Conservation (phyloP, 495 filamentous ascomycete genomes). For the Paragyromitra xinjiangensis region DNA sequence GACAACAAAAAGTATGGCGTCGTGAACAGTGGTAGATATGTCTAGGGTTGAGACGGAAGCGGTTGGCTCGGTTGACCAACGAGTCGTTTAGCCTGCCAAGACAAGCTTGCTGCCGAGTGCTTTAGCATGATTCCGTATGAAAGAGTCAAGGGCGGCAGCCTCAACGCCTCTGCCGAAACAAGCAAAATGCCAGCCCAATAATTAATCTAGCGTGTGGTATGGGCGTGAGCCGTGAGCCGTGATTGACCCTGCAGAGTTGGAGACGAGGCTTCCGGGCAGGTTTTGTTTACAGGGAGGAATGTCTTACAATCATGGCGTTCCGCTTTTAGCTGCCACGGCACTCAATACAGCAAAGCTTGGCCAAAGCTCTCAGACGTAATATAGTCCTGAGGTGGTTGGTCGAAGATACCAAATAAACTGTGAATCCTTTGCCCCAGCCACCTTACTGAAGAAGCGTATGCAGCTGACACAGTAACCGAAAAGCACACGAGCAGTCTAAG, state of each 20-base stretch:
- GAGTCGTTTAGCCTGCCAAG: conserved; percentile 34
- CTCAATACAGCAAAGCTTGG: neutral
- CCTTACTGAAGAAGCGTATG: conserved; percentile 34
- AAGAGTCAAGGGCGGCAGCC: neutral
- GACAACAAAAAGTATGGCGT: neutral
- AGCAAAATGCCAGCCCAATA: neutral
- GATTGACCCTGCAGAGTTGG: conserved; percentile 31
- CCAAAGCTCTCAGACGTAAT: neutral
- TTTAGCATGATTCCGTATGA: conserved; percentile 30
- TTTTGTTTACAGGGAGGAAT: conserved; percentile 13
- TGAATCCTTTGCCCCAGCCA: neutral
- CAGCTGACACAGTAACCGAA: conserved; percentile 13
- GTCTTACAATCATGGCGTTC: conserved; percentile 23
- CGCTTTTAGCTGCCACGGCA: conserved; percentile 1
- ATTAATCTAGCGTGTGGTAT: neutral
- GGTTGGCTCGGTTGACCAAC: conserved; percentile 14
- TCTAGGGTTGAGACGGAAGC: conserved; percentile 20
- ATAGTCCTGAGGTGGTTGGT: neutral
- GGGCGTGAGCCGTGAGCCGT: conserved; percentile 3
- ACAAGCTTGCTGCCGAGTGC: conserved; percentile 35
- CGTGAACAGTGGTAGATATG: neutral
- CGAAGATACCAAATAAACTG: conserved; percentile 18
- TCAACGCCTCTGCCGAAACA: conserved; percentile 31
- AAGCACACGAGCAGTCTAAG: conserved; percentile 15
- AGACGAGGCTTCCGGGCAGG: conserved; percentile 16